Base-by-base conservation (phyloP, 106 monocot genomes). In the Dendrobium catenatum region DNA sequence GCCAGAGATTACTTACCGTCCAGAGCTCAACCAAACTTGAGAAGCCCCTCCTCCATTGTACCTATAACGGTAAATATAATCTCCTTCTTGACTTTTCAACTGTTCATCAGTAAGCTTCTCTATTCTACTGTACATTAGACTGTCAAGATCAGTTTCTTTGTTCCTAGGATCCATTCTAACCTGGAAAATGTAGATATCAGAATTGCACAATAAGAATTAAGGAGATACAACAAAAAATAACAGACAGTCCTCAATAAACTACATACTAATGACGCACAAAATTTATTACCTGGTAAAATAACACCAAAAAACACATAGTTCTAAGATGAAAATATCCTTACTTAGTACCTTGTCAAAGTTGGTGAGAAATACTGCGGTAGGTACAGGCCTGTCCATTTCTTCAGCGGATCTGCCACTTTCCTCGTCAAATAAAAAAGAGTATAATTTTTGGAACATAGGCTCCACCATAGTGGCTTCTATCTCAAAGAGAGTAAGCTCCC, bases 1-100 rank as follows among this genome's bases (percentile, higher is more conserved):
- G 10, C 18, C 22, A 26, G 40, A 24, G 40, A 75, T 3, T 66
- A 68, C 74, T 33, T 90, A 90, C 93, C 93, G 90, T 64, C 93
- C 93, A 86, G 93, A 90, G 80, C 93, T 80, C 48, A 93, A 70
- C 93, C 93, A 93, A 83, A 93, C 93, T 84, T 93, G 93, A 88
- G 93, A 86, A 79, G 93, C 90, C 40, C 93, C 93, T 79, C 93
- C 93, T 15, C 93, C 90, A 82, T 90, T 88, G 79, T 90, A 93
- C 48, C 93, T 86, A 77, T 93, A 93, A 22, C 86, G 93, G 72
- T 93, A 90, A 74, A 93, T 86, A 81, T 93, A 93, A 64, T 83
- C 90, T 40, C 85, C 90, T 78, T 93, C 93, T 84, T 93, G 93
- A 66, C 56, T 79, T 83, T 82, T 86, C 61, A 93, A 77, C 68